phyloP scores from a whole-genome alignment of 2,329 filamentous ascomycete species.

The Aspergillus nomiae region DNA sequence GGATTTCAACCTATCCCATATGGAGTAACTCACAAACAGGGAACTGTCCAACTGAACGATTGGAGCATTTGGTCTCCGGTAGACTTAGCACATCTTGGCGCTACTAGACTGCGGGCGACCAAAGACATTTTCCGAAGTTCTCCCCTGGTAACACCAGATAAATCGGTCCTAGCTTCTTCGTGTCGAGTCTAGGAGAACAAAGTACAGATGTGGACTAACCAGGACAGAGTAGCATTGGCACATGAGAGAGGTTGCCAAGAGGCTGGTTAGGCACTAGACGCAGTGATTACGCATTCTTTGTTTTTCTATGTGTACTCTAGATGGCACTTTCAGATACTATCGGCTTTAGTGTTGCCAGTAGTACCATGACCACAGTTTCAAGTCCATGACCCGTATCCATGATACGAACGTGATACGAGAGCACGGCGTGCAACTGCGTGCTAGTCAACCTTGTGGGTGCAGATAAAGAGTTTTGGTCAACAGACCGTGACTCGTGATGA shows the following conservation, averaged over 20 bases:
- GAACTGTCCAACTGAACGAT: not conserved
- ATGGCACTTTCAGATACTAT: not conserved
- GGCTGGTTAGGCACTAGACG: conserved; percentile 14
- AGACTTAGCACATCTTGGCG: conserved; percentile 2
- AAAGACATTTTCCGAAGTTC: conserved; percentile 4
- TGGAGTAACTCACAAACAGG: not conserved
- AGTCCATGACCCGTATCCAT: not conserved
- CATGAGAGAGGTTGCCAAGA: conserved; percentile 11
- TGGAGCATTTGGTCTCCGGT: not conserved
- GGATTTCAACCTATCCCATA: not conserved
- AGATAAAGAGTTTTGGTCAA: not conserved
- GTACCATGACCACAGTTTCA: not conserved
- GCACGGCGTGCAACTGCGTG: not conserved
- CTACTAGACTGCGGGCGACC: not conserved
- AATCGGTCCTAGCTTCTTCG: not conserved
- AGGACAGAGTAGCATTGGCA: not conserved
- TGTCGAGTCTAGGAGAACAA: not conserved
- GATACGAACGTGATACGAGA: not conserved
- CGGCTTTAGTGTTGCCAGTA: not conserved
- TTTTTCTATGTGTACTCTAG: not conserved
- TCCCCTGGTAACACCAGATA: not conserved
- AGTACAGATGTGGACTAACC: not conserved
- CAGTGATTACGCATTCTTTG: conserved; percentile 15
- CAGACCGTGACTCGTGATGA: conserved; percentile 8
- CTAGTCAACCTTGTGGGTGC: not conserved